Percentiles rank a stretch among this genome's conserved stretches.
Conservation (phyloP, 768 basidiomycete species). For the Pleurotus tuber-regium region DNA sequence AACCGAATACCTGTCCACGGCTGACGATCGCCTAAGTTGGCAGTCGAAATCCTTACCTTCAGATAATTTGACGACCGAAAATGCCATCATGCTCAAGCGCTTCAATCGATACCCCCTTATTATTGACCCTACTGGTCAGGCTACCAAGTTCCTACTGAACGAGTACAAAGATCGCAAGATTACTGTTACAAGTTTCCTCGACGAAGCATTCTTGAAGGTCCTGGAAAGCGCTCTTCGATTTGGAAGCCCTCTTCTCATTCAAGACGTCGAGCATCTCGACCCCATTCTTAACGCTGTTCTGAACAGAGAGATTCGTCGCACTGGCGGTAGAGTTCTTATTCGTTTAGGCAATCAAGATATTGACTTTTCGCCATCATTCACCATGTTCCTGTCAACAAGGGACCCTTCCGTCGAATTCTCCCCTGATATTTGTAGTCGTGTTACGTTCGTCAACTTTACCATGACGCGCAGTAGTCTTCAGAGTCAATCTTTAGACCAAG, state of each 20-base stretch:
- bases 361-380: constrained; percentile 99
- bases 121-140: constrained; percentile 97
- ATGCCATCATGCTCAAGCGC: constrained; percentile 99
- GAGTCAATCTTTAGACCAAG: constrained; percentile 96
- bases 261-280: constrained; percentile 97
- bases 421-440: constrained; percentile 97
- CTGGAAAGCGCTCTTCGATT: constrained; percentile 98
- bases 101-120: constrained; percentile 98
- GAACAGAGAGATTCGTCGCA: constrained; percentile 93
- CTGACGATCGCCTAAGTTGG: constrained; percentile 94
- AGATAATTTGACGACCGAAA: constrained; percentile 94
- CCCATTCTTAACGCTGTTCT: constrained; percentile 96
- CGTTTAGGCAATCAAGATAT: constrained; percentile 97
- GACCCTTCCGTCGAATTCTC: constrained; percentile 98
- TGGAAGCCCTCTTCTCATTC: constrained; percentile 94
- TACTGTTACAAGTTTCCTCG: constrained; percentile 96
- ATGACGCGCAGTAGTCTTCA: constrained; percentile 99
- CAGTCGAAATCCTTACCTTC: constrained; percentile 94
- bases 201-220: constrained; percentile 98
- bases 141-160: constrained; percentile 89
- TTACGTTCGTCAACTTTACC: constrained; percentile 94
- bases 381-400: constrained; percentile 97
- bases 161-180: constrained; percentile 97
- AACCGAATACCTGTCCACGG: constrained; percentile 94
- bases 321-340: constrained; percentile 96